phyloP scores from a whole-genome alignment of 1,284 basidiomycete species.

The Grifola frondosa region DNA sequence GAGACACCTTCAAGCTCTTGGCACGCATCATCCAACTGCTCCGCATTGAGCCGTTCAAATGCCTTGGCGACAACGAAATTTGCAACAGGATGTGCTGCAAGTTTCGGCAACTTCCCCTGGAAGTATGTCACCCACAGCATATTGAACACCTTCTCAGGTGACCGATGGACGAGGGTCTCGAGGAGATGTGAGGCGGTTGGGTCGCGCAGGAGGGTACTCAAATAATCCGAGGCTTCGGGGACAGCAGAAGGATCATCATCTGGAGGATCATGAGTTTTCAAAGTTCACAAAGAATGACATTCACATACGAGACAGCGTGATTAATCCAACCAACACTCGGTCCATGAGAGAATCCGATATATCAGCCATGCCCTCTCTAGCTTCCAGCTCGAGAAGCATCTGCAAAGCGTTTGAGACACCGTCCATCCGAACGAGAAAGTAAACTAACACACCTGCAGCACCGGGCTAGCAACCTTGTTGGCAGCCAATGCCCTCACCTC shows the following conservation, averaged over 20 bases:
- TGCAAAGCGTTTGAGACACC: conserved; percentile 30
- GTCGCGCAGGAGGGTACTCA: conserved; percentile 79
- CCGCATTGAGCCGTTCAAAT: conserved; percentile 54
- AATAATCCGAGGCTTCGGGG: conserved; percentile 65
- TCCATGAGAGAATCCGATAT: conserved; percentile 78
- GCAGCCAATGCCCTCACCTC: conserved; percentile 83
- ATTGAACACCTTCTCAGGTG: conserved; percentile 63
- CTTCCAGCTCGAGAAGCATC: conserved; percentile 81
- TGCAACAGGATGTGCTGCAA: conserved; percentile 84
- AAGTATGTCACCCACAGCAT: conserved; percentile 81
- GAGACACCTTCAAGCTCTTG: conserved; percentile 55
- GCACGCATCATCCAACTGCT: conserved; percentile 59
- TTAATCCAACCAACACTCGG: conserved; percentile 74
- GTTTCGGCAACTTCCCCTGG: conserved; percentile 62
- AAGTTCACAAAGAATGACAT: neutral
- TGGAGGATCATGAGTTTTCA: conserved; percentile 14
- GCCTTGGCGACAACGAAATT: conserved; percentile 89
- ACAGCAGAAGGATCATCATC: conserved; percentile 37
- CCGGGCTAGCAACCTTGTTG: conserved; percentile 79
- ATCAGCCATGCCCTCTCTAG: conserved; percentile 58
- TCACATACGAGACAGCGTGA: conserved; percentile 62
- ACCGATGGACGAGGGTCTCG: conserved; percentile 70
- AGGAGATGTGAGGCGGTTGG: conserved; percentile 86
- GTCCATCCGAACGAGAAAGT: neutral
- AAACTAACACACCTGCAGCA: conserved; percentile 60